phyloP scores from a whole-genome alignment of 2,329 filamentous ascomycete genomes.

The Cordyceps cicadae region DNA sequence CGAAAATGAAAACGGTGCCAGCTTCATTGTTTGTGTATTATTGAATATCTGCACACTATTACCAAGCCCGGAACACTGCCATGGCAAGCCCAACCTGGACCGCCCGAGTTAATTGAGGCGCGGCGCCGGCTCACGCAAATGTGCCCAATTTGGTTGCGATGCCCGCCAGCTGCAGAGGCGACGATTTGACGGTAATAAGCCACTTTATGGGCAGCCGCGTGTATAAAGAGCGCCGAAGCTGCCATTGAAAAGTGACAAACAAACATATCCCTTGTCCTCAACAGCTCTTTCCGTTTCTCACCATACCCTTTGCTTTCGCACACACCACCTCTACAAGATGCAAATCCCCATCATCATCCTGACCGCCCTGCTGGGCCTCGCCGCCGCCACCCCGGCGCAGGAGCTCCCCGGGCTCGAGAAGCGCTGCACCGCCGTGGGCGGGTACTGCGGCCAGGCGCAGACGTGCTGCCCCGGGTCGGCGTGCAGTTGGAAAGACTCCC shows the following conservation, averaged over 20 bases:
- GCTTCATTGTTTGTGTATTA: too few species aligned
- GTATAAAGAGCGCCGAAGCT: not conserved
- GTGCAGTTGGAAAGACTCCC: not conserved
- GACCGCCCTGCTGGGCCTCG: not conserved
- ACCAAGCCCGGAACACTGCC: too few species aligned
- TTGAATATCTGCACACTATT: too few species aligned
- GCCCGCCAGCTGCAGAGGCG: not conserved
- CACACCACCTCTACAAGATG: not conserved
- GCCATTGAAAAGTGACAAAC: not conserved
- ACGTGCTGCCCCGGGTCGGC: not conserved
- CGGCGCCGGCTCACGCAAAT: not conserved
- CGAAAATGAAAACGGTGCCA: too few species aligned
- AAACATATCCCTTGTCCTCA: not conserved
- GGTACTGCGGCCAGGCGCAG: not conserved
- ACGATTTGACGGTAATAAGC: not conserved
- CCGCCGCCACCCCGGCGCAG: not conserved
- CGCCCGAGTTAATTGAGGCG: not conserved
- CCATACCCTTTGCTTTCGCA: not conserved
- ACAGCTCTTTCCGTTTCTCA: not conserved
- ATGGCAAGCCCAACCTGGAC: not conserved
- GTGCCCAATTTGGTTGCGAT: not conserved
- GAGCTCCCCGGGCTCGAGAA: not conserved
- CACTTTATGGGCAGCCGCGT: not conserved
- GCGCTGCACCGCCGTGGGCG: not conserved
- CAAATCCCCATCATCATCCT: not conserved